Percentiles rank a stretch among this genome's conserved stretches.
Evolutionary conservation across 345 rosid species (phyloP).

Genomic region (Aurinia saxatilis): DNA sequence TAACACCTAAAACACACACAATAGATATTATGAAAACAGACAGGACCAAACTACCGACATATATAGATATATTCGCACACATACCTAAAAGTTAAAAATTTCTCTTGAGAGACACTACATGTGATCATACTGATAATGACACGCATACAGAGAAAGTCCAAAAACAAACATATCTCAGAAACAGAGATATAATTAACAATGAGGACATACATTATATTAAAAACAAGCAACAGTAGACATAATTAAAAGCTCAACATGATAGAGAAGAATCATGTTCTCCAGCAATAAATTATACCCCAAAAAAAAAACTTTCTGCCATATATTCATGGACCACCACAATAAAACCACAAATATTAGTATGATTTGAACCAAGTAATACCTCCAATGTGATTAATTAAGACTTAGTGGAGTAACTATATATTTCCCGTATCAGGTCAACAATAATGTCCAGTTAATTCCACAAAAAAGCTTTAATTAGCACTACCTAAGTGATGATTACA

Average conservation of each 20-base stretch:
- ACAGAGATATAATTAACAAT: slow-evolving; percentile 8
- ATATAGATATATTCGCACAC: not conserved
- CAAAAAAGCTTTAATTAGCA: slow-evolving; percentile 5
- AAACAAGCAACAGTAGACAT: not conserved
- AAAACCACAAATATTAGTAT: not conserved
- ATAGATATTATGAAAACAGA: not conserved
- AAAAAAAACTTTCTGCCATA: not conserved
- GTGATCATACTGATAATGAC: slow-evolving; percentile 18
- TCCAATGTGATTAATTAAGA: not conserved
- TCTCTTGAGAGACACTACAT: slow-evolving; percentile 6
- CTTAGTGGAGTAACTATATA: not conserved
- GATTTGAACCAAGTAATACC: not conserved
- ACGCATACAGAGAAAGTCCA: not conserved
- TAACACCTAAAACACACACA: not conserved
- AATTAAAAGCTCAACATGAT: slow-evolving; percentile 12
- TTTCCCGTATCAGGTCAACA: not conserved
- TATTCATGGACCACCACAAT: slow-evolving; percentile 19
- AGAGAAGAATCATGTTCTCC: slow-evolving; percentile 25
- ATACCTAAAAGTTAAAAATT: not conserved
- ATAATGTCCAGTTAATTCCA: not conserved
- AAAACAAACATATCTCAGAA: slow-evolving; percentile 1
- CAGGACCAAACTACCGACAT: not conserved
- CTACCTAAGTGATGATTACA: slow-evolving; percentile 15
- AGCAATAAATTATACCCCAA: not conserved
- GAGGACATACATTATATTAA: not conserved